Evolutionary conservation across 73 alveolate genomes (phyloP), one percentile per base, ranked within the genome.

Genomic region (Paramecium caudatum): DNA sequence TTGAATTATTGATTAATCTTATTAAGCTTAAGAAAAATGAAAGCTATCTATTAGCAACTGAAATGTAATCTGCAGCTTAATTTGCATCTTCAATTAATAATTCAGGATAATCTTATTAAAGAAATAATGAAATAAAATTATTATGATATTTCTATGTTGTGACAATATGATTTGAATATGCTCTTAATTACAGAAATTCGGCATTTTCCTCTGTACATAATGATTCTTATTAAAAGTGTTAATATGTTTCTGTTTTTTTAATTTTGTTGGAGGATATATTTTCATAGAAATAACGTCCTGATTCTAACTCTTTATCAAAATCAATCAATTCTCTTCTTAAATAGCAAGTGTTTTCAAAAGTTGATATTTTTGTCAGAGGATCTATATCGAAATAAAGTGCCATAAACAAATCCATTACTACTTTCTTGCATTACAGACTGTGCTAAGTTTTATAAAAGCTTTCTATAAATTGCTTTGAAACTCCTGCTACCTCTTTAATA

Each of bases 241-340:
- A 10, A 55, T 55, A 55, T 23, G 80, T 10, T 12, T 55, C 80
- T 55, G 80, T 55, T 55, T 55, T 9, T 21, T 55, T 55, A 3
- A 55, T 19, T 9, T 5, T 55, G 30, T 55, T 55, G 0, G 80
- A 55, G 9, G 80, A 55, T 27, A 55, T 55, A 55, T 55, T 55
- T 4, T 55, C 80, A 23, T 55, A 55, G 12, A 55, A 55, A 25
- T 55, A 55, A 12, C 80, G 23, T 8, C 80, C 80, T 19, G 80
- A 55, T 55, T 55, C 80, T 55, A 55, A 55, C n/a, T 55, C 80
- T 55, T 55, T 55, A 55, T 55, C 80, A 55, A 55, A 55, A 55
- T 55, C 80, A 0, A 37, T 43, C 2, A 55, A 23, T 12, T 37
- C 80, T 25, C 30, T 27, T 55, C 80, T 55, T 1, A 55, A 10